Percentiles rank a stretch among this genome's conserved stretches.
Evolutionary conservation across 2,329 filamentous ascomycete genomes (phyloP).

Genomic region (Ophiocordyceps camponoti-leonardi): DNA sequence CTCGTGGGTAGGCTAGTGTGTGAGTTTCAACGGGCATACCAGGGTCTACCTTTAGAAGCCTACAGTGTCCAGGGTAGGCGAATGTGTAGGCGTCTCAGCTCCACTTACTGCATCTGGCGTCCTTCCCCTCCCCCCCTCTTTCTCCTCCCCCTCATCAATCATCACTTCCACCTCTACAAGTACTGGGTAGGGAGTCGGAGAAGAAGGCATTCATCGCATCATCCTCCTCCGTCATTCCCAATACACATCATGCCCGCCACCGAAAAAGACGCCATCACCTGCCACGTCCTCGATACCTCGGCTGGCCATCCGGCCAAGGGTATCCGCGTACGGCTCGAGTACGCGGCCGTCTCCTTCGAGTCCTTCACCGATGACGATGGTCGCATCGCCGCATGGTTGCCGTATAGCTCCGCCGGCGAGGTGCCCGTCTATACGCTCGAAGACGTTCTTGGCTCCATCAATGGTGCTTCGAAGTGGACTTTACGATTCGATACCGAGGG

Average conservation of each 20-base stretch:
- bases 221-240: not conserved
- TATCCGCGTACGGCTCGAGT: slow-evolving; percentile 50
- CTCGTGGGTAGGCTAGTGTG: too few relatives aligned
- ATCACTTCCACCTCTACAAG: too few relatives aligned
- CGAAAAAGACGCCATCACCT: slow-evolving; percentile 54
- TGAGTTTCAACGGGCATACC: not conserved
- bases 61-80: not conserved
- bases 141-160: not conserved
- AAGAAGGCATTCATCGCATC: too few relatives aligned
- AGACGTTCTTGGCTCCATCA: slow-evolving; percentile 30
- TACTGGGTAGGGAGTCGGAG: too few relatives aligned
- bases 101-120: too few relatives aligned
- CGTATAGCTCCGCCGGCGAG: slow-evolving; percentile 33
- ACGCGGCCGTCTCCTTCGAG: slow-evolving; percentile 33
- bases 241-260: slow-evolving; percentile 1
- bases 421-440: slow-evolving; percentile 40
- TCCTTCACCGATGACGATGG: slow-evolving; percentile 62
- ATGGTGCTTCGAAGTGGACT: slow-evolving; percentile 40
- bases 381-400: slow-evolving; percentile 52
- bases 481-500: slow-evolving; percentile 54
- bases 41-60: not conserved
- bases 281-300: slow-evolving; percentile 75
- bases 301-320: slow-evolving; percentile 48
- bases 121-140: not conserved
- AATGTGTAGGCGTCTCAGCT: not conserved